Base-by-base conservation (phyloP, 768 basidiomycete genomes). In the Tulasnella sp. region DNA sequence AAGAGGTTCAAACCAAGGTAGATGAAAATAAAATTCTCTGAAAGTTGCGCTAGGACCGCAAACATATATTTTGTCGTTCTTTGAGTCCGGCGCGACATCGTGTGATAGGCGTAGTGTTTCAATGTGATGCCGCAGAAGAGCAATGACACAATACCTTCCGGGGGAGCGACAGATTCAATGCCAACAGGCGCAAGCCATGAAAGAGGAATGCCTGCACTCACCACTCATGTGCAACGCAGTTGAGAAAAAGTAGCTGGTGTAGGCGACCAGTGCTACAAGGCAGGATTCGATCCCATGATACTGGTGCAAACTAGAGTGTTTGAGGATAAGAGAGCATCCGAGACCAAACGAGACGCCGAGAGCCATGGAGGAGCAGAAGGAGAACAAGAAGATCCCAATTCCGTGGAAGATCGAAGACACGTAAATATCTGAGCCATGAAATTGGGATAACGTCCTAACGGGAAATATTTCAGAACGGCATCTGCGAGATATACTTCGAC, bases 41-140 rank as follows among this genome's bases (percentile, higher is more conserved):
- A 89, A 27, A 99, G 80, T 67, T 92, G 87, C 0, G 96, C 92
- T 51, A 97, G 84, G 0, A 87, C 89, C 8, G 85, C 83, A 73
- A 98, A 99, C 60, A 97, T 89, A 76, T 93, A 96, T 71, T 94
- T 93, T 27, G 85, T 90, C 11, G 92, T 86, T 46, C 88, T 81
- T 68, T 98, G 96, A 0, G 96, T 97, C 54, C 89, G 81, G 25
- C 81, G 82, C 9, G 92, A 94, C 96, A 99, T 99, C 53, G 92
- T 98, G 74, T 97, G 96, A 69, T 96, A 98, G n/a, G 94, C 96
- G 68, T 99, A 98, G 69, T 99, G 96, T 72, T 99, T 99, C 65
- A 99, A 79, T 2, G 96, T 99, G 69, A 99, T 96, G 61, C 96
- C 94, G 69, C 94, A 98, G 76, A 99, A 97, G 46, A 98, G 83